phyloP scores from a whole-genome alignment of 1,284 basidiomycete genomes.

The Cryptococcus sp. region DNA sequence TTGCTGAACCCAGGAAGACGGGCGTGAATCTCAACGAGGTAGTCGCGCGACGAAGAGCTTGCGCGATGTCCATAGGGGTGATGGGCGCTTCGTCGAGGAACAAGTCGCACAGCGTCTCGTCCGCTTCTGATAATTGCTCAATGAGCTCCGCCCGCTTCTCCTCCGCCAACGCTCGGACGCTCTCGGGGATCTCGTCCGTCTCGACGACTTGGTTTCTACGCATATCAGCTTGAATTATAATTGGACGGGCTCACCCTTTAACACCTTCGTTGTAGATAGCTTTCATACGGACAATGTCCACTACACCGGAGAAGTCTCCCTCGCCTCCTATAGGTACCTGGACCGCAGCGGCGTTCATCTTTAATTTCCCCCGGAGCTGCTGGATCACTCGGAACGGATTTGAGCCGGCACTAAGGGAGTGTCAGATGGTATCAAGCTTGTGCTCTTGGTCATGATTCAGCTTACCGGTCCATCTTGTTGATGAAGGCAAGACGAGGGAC shows the following conservation, averaged over 20 bases:
- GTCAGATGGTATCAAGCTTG: conserved; percentile 6
- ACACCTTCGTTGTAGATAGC: conserved; percentile 91
- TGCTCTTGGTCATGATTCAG: conserved; percentile 7
- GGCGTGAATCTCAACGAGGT: conserved; percentile 88
- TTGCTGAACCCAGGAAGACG: conserved; percentile 94
- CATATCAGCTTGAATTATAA: neutral
- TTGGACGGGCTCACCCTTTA: conserved; percentile 72
- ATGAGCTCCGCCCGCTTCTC: conserved; percentile 88
- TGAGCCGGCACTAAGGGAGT: conserved; percentile 72
- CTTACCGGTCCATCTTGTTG: conserved; percentile 97
- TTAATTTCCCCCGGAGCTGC: conserved; percentile 89
- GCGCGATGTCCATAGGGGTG: conserved; percentile 70
- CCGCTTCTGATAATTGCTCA: conserved; percentile 93
- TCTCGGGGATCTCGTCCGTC: conserved; percentile 82
- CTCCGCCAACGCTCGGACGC: conserved; percentile 70
- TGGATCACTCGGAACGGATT: conserved; percentile 95
- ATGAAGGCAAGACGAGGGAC: conserved; percentile 96
- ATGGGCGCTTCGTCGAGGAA: conserved; percentile 84
- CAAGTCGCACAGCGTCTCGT: conserved; percentile 90
- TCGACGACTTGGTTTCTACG: conserved; percentile 74
- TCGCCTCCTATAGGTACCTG: conserved; percentile 95
- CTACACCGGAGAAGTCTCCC: conserved; percentile 82
- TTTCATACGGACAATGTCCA: conserved; percentile 94
- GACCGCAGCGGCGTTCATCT: conserved; percentile 90
- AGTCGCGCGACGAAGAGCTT: conserved; percentile 87